Evolutionary conservation across 108 stramenopile species (phyloP), one percentile per base, ranked within the genome.

Genomic region (Aurantiochytrium sp.): DNA sequence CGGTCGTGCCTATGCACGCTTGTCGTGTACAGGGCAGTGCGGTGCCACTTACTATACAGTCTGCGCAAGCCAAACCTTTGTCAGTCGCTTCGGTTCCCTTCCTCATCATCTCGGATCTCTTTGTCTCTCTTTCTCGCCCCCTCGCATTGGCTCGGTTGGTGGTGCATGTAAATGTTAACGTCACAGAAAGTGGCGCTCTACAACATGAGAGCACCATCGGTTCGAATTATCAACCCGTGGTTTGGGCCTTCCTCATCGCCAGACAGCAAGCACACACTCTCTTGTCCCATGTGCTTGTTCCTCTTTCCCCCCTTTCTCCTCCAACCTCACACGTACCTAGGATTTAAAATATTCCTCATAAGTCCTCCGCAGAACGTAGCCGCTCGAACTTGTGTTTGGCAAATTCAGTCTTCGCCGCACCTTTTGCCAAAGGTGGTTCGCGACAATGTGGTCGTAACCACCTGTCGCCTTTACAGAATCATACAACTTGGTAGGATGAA

Each of bases 211-310:
- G 42, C 2, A 45, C 45, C 76, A 83, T 53, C 51, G 76, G 51
- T 83, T 55, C 76, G 76, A 83, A 83, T 83, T 53, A 83, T 83
- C 51, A 83, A 83, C 76, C 51, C 76, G 51, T 83, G 49, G 51
- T 83, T 53, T 47, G 49, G 49, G 51, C 76, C 45, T 53, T 83
- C 76, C 51, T 47, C 76, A 83, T 53, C 76, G 76, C 76, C 76
- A 47, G 28, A n/a, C 45, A 35, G 35, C 35, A 35, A 35, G 35
- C 35, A 35, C 35, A 35, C 35, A 35, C 0, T 35, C 35, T 35
- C 35, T 2, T 2, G 0, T 35, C 0, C 35, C 35, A 35, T 35
- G 35, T 35, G 35, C 35, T 35, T 2, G 35, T 35, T 35, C 35
- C 35, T 35, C 35, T 35, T 1, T 35, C 35, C 35, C 35, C 35